Conservation (phyloP, 2,329 filamentous ascomycete species). For the Kalaharituber pfeilii region DNA sequence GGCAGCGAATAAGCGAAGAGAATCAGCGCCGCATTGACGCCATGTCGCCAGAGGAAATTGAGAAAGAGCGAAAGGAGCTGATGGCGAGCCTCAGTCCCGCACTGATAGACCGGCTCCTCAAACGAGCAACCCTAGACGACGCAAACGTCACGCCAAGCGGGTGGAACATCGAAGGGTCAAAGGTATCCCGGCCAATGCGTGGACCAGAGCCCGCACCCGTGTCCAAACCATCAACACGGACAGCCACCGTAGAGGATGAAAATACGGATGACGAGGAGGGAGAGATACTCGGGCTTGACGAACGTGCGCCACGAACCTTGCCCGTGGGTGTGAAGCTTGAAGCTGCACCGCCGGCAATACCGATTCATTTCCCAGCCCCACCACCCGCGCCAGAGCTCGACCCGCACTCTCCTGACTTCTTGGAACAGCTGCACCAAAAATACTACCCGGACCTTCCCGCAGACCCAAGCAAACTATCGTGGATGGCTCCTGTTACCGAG, state of each 20-base stretch:
- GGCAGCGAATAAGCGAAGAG: conserved; percentile 59
- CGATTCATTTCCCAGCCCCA: conserved; percentile 45
- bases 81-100: conserved; percentile 57
- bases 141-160: conserved; percentile 7
- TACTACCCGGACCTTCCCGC: conserved; percentile 82
- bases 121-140: conserved; percentile 46
- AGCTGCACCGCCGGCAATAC: conserved; percentile 22
- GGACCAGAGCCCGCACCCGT: neutral
- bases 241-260: conserved; percentile 12
- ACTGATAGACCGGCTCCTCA: conserved; percentile 59
- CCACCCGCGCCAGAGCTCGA: conserved; percentile 54
- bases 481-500: conserved; percentile 60
- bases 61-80: conserved; percentile 63
- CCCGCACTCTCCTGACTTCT: conserved; percentile 65
- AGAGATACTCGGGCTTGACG: conserved; percentile 28
- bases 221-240: neutral
- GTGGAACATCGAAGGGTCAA: conserved; percentile 18
- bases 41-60: conserved; percentile 73
- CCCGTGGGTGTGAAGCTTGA: conserved; percentile 23
- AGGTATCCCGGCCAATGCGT: neutral
- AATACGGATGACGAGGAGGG: conserved; percentile 27
- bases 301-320: conserved; percentile 31
- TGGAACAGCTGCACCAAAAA: conserved; percentile 67
- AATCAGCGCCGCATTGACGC: conserved; percentile 54
- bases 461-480: conserved; percentile 70